A percentile compares a stretch with the other conserved stretches of the same genome.
These are phyloP conservation scores for Dalechampia spathulata DNA, from an alignment of 441 rosid genomes.

Conservation along the genomic window DNA sequence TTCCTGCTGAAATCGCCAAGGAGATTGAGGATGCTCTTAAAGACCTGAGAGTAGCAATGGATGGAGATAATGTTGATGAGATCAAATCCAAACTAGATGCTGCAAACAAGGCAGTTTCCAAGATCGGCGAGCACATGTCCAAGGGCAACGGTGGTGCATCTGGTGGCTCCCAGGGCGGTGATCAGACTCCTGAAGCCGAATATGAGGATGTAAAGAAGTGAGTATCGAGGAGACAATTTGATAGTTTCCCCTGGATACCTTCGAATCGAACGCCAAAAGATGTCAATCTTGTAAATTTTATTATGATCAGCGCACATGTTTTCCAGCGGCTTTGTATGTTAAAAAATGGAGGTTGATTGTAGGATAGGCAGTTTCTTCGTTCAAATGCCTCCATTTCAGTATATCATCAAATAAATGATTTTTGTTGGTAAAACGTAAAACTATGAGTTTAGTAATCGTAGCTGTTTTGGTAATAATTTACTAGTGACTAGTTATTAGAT, in stretches of 20 bases:
- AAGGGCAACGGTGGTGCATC: constrained; percentile 47
- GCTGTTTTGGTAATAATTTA: too few species aligned
- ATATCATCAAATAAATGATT: too few species aligned
- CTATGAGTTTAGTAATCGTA: too few species aligned
- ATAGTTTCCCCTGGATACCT: too few species aligned
- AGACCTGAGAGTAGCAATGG: constrained; percentile 52
- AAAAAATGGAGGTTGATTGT: constrained; percentile 14
- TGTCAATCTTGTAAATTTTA: not conserved
- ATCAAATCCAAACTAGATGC: constrained; percentile 75
- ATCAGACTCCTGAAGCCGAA: constrained; percentile 59
- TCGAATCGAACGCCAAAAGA: not conserved
- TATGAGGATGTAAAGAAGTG: constrained; percentile 94
- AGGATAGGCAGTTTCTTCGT: too few species aligned
- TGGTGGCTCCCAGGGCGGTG: constrained; percentile 62
- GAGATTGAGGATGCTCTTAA: constrained; percentile 71
- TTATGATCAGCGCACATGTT: not conserved
- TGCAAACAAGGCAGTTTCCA: constrained; percentile 83
- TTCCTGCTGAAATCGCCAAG: constrained; percentile 64
- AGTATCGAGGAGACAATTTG: constrained; percentile 23
- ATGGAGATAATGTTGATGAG: constrained; percentile 57
- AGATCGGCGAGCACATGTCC: constrained; percentile 87
- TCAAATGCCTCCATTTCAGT: too few species aligned
- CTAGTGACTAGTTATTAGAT: too few species aligned
- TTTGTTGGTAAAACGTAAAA: too few species aligned
- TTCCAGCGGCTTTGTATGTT: constrained; percentile 23